Percentiles rank a stretch among this genome's conserved stretches.
Conservation (phyloP, 2,329 filamentous ascomycete genomes). For the Fusarium musae region DNA sequence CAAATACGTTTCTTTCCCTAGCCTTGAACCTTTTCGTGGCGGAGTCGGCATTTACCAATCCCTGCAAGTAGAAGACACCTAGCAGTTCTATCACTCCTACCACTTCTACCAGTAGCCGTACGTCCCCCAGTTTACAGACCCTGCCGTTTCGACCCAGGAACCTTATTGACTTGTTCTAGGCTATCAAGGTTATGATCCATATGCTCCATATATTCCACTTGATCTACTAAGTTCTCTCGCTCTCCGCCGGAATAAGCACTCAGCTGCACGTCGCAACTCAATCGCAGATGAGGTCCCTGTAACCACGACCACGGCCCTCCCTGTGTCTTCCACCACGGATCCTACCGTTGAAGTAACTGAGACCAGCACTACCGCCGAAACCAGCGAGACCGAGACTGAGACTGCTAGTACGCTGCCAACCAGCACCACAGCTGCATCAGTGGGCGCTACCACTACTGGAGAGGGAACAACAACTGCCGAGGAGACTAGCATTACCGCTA, state of each 20-base stretch:
- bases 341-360: background rate
- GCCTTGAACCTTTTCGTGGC: background rate
- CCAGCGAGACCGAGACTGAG: background rate
- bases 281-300: too few relatives aligned
- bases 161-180: too few relatives aligned
- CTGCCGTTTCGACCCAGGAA: too few relatives aligned
- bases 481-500: background rate
- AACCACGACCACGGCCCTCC: too few relatives aligned
- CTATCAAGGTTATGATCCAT: too few relatives aligned
- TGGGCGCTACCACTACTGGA: background rate
- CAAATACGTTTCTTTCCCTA: background rate
- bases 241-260: too few relatives aligned
- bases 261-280: too few relatives aligned
- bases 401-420: background rate
- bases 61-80: background rate
- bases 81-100: too few relatives aligned
- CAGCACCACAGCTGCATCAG: background rate
- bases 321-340: background rate
- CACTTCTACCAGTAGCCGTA: too few relatives aligned
- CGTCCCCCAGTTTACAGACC: too few relatives aligned
- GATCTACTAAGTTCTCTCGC: too few relatives aligned
- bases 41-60: background rate
- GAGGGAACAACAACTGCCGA: background rate
- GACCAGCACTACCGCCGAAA: background rate
- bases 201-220: too few relatives aligned